Percentiles rank a stretch among this genome's conserved stretches.
Evolutionary conservation across 192 early-diverging fungal genomes (phyloP).

Genomic region (Mortierella antarctica): DNA sequence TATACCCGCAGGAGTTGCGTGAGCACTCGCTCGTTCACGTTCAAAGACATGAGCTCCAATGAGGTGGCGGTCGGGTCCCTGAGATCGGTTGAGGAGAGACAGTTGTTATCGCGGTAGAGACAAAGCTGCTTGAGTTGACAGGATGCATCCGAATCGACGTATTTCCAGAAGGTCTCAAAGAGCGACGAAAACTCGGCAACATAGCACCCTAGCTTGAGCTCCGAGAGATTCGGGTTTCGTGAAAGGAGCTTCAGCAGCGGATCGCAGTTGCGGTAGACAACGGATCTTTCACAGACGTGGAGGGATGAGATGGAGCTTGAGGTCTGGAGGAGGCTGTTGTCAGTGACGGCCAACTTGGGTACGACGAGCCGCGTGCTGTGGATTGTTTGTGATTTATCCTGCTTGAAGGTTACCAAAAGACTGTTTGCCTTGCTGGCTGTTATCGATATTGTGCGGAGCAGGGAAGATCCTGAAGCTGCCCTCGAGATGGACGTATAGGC

Average conservation of each 20-base stretch:
- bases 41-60: slow-evolving; percentile 13
- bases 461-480: not conserved
- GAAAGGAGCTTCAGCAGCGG: not conserved
- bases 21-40: not conserved
- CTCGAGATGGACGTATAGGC: slow-evolving; percentile 2
- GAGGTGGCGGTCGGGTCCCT: slow-evolving; percentile 29
- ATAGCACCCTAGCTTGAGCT: slow-evolving; percentile 10
- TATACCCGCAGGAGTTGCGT: not conserved
- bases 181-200: not conserved
- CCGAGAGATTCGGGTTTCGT: not conserved
- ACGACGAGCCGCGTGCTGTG: not conserved
- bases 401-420: not conserved
- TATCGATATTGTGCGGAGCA: not conserved
- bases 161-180: not conserved
- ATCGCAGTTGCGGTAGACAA: not conserved
- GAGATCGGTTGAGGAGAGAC: slow-evolving; percentile 5
- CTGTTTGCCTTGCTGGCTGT: not conserved
- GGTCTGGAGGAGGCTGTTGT: slow-evolving; percentile 8
- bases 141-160: not conserved
- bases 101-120: slow-evolving; percentile 4
- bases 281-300: not conserved
- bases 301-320: slow-evolving; percentile 2
- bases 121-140: not conserved
- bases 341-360: not conserved
- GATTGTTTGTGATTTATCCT: not conserved